Evolutionary conservation across 1,284 basidiomycete species (phyloP).

Genomic region (Cutaneotrichosporon cavernicola): DNA sequence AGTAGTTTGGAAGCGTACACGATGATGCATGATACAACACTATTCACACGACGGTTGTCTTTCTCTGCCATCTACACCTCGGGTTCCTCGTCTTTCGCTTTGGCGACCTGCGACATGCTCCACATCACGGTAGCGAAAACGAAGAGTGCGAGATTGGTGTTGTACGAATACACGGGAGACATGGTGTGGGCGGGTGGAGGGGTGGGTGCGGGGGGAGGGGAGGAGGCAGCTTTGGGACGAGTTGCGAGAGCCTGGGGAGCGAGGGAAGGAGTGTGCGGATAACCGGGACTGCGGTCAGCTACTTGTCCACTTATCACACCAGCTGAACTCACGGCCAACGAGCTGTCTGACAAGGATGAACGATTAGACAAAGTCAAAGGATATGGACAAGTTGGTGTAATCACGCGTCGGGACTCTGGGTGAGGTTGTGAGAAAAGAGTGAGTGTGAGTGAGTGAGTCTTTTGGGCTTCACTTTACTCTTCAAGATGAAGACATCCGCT

Average conservation of each 20-base stretch:
- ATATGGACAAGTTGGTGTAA: not conserved
- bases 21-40: not conserved
- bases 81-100: not conserved
- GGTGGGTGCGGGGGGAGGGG: not conserved
- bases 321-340: not conserved
- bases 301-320: too few species aligned
- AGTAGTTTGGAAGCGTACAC: not conserved
- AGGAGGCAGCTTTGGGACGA: not conserved
- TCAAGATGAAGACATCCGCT: too few species aligned
- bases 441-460: not conserved
- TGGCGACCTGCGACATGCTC: conserved; percentile 4
- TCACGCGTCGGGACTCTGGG: not conserved
- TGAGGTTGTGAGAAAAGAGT: not conserved
- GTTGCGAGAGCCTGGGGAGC: not conserved
- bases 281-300: not conserved
- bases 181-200: not conserved
- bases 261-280: not conserved
- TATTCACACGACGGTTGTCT: not conserved
- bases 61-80: not conserved
- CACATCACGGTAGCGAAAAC: conserved; percentile 9
- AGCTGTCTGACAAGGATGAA: not conserved
- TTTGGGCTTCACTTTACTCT: not conserved
- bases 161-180: not conserved
- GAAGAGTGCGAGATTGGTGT: conserved; percentile 11
- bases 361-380: too few species aligned